A percentile compares a stretch with the other conserved stretches of the same genome.
Evolutionary conservation across 2,329 filamentous ascomycete genomes (phyloP).

Genomic region (Hypoxylon sp.): DNA sequence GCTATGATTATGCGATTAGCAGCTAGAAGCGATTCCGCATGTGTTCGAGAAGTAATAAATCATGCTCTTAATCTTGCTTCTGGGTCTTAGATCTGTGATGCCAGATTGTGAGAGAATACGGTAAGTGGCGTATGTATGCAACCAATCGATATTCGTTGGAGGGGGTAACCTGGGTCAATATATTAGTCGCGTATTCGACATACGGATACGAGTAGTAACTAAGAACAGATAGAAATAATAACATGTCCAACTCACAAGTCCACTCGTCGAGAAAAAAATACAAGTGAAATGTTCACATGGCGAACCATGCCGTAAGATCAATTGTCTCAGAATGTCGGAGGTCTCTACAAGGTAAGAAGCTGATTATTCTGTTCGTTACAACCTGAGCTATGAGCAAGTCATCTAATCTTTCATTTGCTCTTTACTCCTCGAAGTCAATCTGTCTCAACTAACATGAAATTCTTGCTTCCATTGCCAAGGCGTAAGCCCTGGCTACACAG

Average conservation of each 20-base stretch:
- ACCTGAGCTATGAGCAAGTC: not conserved
- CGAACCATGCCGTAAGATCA: not conserved
- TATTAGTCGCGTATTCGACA: not conserved
- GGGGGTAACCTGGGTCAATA: not conserved
- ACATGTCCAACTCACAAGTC: not conserved
- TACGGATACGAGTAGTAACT: not conserved
- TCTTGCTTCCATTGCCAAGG: too few relatives aligned
- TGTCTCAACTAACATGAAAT: too few relatives aligned
- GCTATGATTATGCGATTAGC: slow-evolving; percentile 4
- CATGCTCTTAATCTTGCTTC: slow-evolving; percentile 27
- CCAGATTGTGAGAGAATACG: slow-evolving; percentile 7
- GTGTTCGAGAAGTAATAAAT: slow-evolving; percentile 5
- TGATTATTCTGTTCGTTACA: not conserved
- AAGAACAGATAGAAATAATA: not conserved
- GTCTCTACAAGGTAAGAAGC: not conserved
- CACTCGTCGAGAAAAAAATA: not conserved
- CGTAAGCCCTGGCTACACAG: too few relatives aligned
- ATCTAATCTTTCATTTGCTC: not conserved
- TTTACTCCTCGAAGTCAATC: not conserved
- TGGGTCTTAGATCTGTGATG: slow-evolving; percentile 27
- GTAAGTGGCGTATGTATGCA: slow-evolving; percentile 8
- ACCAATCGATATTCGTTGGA: slow-evolving; percentile 6
- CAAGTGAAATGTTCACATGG: not conserved
- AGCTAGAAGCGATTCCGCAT: not conserved
- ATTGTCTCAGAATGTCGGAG: not conserved